Base-by-base conservation (phyloP, 2,329 filamentous ascomycete species). In the Pseudopyrenochaeta lycopersici region DNA sequence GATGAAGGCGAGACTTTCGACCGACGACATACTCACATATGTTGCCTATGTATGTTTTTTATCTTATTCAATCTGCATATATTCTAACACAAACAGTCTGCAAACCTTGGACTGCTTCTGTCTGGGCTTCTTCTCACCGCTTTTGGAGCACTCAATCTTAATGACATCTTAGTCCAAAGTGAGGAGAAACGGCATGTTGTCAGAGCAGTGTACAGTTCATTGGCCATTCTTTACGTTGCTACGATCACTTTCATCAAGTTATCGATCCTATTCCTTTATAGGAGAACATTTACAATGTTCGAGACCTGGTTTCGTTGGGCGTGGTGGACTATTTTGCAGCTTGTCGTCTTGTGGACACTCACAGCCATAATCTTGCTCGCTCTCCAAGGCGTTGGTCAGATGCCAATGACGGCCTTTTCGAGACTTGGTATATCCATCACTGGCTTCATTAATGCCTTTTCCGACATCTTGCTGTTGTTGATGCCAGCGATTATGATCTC, bases 191-290 rank as follows among this genome's bases (percentile, higher is more conserved):
- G 44, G 18, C 39, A 46, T 20, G 47, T 53, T n/a, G 21, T 45
- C 6, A 46, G 31, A 36, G 23, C 18, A 17, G 41, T 45, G n/a
- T 52, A 38, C 20, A 38, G 43, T n/a, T 31, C 48, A n/a, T 33
- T 55, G 17, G 47, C 54, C 15, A 39, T 55, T n/a, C 30, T 58
- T 4, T 61, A 61, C 44, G 36, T 61, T 21, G 18, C 49, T 32
- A 18, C 49, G 4, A 58, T 58, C 4, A 58, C 55, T 1, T 51
- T 53, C 21, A 46, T 56, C 20, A 61, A 61, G 35, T 31, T 49
- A 6, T 58, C 54, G n/a, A 58, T 61, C 14, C 35, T 58, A 3
- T 61, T 61, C 40, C 38, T 61, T 9, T 61, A 56, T 31, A 45
- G 49, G 12, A 49, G 58, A 10, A 61, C 46, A 12, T 58, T 61